A percentile compares a stretch with the other conserved stretches of the same genome.
Evolutionary conservation across 2,329 filamentous ascomycete genomes (phyloP).

Genomic region (Alternaria longipes): DNA sequence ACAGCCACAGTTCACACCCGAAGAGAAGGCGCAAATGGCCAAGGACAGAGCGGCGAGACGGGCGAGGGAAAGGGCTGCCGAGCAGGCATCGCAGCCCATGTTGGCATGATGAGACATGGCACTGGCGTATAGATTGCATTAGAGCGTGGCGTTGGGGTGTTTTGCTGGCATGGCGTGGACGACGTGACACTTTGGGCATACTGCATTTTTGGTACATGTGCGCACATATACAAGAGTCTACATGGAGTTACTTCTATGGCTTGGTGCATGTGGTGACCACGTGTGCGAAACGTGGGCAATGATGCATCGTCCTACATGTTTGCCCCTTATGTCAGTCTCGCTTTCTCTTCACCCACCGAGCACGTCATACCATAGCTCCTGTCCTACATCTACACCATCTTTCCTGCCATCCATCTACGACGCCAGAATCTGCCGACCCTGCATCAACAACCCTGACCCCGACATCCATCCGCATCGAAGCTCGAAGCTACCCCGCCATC

Average conservation of each 20-base stretch:
- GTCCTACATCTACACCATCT: background rate
- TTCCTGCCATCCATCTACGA: background rate
- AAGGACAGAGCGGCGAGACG: conserved; percentile 46
- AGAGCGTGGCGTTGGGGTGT: conserved; percentile 47
- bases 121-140: conserved; percentile 33
- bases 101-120: conserved; percentile 39
- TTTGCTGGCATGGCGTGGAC: conserved; percentile 14
- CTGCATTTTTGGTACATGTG: conserved; percentile 9
- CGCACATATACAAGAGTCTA: background rate
- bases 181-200: background rate
- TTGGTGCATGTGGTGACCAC: conserved; percentile 24
- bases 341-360: background rate
- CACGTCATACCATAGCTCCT: conserved; percentile 12
- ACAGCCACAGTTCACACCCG: conserved; percentile 42
- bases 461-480: background rate
- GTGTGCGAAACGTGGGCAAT: conserved; percentile 20
- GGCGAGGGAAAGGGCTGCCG: conserved; percentile 43
- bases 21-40: conserved; percentile 40
- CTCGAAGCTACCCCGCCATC: conserved; percentile 45
- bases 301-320: conserved; percentile 17
- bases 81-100: conserved; percentile 49
- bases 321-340: conserved; percentile 14
- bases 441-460: no score
- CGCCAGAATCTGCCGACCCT: background rate
- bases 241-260: background rate